These are phyloP conservation scores for Fragaria vesca DNA, from an alignment of 306 rosid species.

Conservation along the genomic window DNA sequence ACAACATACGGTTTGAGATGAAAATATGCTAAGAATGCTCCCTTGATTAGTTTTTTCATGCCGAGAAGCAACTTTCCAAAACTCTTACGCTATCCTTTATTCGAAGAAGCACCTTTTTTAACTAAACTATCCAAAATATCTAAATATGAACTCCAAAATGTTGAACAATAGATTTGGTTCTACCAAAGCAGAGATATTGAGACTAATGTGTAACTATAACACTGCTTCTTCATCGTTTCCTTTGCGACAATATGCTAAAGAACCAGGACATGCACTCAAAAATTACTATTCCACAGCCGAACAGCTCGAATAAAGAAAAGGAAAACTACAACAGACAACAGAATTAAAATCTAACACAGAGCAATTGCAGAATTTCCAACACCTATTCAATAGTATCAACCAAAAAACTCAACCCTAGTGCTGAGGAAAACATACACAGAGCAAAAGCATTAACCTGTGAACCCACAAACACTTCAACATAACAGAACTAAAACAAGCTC, in stretches of 20 bases:
- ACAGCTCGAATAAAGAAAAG: background rate
- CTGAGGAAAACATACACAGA: background rate
- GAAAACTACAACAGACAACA: background rate
- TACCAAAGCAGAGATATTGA: background rate
- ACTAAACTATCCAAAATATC: background rate
- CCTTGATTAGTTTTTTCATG: background rate
- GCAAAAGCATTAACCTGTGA: background rate
- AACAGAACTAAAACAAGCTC: background rate
- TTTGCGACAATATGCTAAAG: background rate
- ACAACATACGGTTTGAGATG: constrained; percentile 1
- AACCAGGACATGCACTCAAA: background rate
- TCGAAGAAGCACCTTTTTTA: background rate
- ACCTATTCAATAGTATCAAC: background rate
- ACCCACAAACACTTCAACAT: background rate
- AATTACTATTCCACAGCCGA: background rate
- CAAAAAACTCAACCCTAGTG: background rate
- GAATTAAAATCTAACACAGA: background rate
- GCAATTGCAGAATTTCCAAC: background rate
- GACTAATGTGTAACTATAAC: background rate
- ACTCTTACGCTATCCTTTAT: background rate
- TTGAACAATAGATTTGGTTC: background rate
- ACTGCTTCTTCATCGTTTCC: background rate
- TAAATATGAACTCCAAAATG: background rate
- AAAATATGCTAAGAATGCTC: background rate
- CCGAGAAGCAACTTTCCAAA: background rate